Percentiles rank a stretch among this genome's conserved stretches.
Evolutionary conservation across 2,329 filamentous ascomycete genomes (phyloP).

Genomic region (Pseudogymnoascus sp.): DNA sequence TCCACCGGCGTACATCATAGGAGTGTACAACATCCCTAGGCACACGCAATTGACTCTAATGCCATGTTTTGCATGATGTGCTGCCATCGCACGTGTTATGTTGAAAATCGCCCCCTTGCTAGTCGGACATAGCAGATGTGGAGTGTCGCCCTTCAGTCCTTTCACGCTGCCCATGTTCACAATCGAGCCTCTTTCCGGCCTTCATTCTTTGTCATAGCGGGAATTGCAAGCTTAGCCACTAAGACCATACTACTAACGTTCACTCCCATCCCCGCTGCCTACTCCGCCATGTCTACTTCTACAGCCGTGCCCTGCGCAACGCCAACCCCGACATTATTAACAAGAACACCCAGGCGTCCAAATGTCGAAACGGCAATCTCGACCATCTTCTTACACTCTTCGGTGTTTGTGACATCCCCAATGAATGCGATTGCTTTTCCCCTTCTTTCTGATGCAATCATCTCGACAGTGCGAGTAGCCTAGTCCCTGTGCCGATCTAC

Average conservation of each 20-base stretch:
- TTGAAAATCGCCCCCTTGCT: slow-evolving; percentile 43
- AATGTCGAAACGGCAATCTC: slow-evolving; percentile 38
- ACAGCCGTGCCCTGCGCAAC: slow-evolving; percentile 51
- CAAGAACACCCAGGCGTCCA: slow-evolving; percentile 51
- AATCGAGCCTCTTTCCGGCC: slow-evolving; percentile 40
- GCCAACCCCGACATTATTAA: slow-evolving; percentile 56
- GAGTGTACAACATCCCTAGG: slow-evolving; percentile 45
- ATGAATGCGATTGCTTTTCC: slow-evolving; percentile 36
- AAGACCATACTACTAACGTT: slow-evolving; percentile 59
- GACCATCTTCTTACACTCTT: slow-evolving; percentile 31
- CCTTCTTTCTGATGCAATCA: slow-evolving; percentile 31
- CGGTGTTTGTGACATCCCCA: slow-evolving; percentile 46
- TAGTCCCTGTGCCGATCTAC: slow-evolving; percentile 39
- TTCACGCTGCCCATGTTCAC: slow-evolving; percentile 57
- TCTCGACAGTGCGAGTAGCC: slow-evolving; percentile 44
- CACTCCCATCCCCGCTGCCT: slow-evolving; percentile 47
- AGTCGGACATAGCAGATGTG: slow-evolving; percentile 38
- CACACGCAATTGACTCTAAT: slow-evolving; percentile 48
- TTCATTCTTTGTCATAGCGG: slow-evolving; percentile 47
- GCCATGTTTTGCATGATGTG: slow-evolving; percentile 40
- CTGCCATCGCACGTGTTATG: slow-evolving; percentile 47
- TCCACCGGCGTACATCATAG: slow-evolving; percentile 36
- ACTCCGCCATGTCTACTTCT: slow-evolving; percentile 50
- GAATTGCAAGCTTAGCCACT: slow-evolving; percentile 53
- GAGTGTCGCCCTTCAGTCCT: slow-evolving; percentile 39